These are phyloP conservation scores for Pulveroboletus sp. DNA, from an alignment of 768 basidiomycete genomes.

Conservation along the genomic window DNA sequence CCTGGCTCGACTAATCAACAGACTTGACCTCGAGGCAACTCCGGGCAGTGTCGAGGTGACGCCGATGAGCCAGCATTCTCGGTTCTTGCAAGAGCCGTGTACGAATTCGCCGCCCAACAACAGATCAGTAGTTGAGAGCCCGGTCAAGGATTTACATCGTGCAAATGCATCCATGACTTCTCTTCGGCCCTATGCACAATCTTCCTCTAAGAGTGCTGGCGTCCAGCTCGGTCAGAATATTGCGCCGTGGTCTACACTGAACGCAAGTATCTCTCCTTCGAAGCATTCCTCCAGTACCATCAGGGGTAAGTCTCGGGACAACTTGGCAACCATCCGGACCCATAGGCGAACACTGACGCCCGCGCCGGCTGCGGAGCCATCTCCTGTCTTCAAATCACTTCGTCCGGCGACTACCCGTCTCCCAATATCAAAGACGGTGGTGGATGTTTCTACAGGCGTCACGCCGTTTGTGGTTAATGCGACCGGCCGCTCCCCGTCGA, in stretches of 20 bases:
- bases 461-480: conserved; percentile 23
- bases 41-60: conserved; percentile 51
- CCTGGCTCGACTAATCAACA: conserved; percentile 69
- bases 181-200: conserved; percentile 46
- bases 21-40: conserved; percentile 78
- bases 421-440: conserved; percentile 13
- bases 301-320: conserved; percentile 24
- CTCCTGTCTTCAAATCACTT: conserved; percentile 55
- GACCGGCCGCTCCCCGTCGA: conserved; percentile 26
- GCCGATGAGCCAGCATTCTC: conserved; percentile 33
- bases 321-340: conserved; percentile 21
- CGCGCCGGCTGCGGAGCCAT: conserved; percentile 52
- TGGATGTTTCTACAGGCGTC: conserved; percentile 22
- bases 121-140: conserved; percentile 30
- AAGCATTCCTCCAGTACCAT: conserved; percentile 26
- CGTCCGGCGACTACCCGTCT: conserved; percentile 40
- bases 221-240: conserved; percentile 50
- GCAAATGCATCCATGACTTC: conserved; percentile 43
- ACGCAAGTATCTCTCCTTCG: conserved; percentile 35
- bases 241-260: conserved; percentile 54
- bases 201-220: conserved; percentile 18
- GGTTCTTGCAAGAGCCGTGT: conserved; percentile 12
- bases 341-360: conserved; percentile 58
- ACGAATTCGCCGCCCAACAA: conserved; percentile 33
- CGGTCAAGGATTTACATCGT: conserved; percentile 32